phyloP scores from a whole-genome alignment of 306 rosid genomes.

The Fragaria nilgerrensis region DNA sequence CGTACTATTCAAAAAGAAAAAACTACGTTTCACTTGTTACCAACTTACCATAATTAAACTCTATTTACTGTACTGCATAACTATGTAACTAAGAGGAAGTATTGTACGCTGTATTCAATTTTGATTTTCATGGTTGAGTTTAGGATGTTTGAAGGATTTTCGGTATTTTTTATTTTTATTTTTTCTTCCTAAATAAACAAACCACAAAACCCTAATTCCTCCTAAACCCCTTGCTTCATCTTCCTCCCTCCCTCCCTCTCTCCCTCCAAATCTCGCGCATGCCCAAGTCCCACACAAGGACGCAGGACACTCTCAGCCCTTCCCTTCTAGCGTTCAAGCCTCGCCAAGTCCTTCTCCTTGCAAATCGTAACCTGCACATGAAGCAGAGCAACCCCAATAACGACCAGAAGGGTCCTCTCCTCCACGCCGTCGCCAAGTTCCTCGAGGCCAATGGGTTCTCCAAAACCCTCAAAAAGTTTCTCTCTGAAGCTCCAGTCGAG shows the following conservation, averaged over 20 bases:
- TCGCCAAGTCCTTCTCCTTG: conserved; percentile 57
- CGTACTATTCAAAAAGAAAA: no score
- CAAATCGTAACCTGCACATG: conserved; percentile 37
- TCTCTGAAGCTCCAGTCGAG: conserved; percentile 60
- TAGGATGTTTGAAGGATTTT: no score
- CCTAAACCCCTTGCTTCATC: background rate
- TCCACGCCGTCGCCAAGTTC: conserved; percentile 56
- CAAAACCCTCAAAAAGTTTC: conserved; percentile 66
- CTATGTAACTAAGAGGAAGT: no score
- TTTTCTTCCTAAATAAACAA: no score
- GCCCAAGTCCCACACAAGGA: conserved; percentile 41
- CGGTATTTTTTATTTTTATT: no score
- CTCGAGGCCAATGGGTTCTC: conserved; percentile 56
- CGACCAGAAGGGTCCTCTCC: conserved; percentile 48
- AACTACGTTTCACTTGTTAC: no score
- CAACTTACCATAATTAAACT: no score
- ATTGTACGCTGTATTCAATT: no score
- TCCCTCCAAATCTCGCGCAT: conserved; percentile 31
- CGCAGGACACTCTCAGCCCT: conserved; percentile 23
- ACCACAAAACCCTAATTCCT: conserved; percentile 10
- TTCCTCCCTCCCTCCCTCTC: background rate
- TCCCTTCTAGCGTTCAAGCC: conserved; percentile 58
- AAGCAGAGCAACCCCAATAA: conserved; percentile 17
- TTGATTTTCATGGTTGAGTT: no score
- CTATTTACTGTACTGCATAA: no score